phyloP scores from a whole-genome alignment of 768 basidiomycete genomes.

The Podaxis pistillaris region DNA sequence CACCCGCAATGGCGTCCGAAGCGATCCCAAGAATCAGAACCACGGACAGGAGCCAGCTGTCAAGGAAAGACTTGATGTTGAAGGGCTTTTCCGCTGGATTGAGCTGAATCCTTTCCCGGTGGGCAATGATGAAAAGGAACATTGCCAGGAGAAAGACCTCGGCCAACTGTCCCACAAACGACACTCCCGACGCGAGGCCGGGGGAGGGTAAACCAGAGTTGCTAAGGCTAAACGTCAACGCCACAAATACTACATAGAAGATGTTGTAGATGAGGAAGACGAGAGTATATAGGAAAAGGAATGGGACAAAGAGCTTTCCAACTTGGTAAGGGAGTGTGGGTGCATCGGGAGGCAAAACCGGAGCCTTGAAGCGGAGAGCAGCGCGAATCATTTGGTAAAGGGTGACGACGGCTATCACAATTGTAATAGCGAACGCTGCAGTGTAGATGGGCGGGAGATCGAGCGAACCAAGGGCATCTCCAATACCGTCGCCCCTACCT shows the following conservation, averaged over 20 bases:
- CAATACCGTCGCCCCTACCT: background rate
- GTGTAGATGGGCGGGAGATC: background rate
- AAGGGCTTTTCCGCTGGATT: background rate
- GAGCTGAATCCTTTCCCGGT: conserved; percentile 1
- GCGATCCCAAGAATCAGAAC: conserved; percentile 5
- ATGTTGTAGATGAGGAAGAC: background rate
- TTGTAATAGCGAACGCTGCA: background rate
- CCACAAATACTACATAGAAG: background rate
- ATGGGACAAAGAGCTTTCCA: conserved; percentile 1
- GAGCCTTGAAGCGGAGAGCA: background rate
- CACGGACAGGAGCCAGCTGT: background rate
- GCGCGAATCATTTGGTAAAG: background rate
- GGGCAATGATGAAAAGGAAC: conserved; percentile 1
- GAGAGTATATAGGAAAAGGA: background rate
- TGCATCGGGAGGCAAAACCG: background rate
- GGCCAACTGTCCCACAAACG: background rate
- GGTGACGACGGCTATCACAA: background rate
- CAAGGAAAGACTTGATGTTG: conserved; percentile 4
- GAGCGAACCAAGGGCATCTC: background rate
- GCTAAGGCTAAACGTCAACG: background rate
- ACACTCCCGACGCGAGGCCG: background rate
- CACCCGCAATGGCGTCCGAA: background rate
- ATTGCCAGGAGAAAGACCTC: background rate
- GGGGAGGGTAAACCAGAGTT: background rate
- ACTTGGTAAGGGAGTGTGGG: conserved; percentile 2